These are phyloP conservation scores for Ilex paraguariensis DNA, from an alignment of 305 asterid genomes.

Conservation along the genomic window DNA sequence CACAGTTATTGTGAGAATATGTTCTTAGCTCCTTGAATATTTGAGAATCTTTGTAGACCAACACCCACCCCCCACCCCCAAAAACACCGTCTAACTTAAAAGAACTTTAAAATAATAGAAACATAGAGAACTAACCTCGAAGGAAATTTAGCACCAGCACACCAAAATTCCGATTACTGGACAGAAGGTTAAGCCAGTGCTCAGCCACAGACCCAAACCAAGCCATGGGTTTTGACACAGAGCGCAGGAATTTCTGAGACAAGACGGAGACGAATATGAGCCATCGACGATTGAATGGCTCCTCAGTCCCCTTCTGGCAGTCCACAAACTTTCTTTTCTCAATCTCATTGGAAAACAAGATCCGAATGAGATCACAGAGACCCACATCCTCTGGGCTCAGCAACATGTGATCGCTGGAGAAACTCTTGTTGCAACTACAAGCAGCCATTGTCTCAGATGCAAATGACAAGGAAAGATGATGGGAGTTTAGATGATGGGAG, in stretches of 20 bases:
- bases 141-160: constrained; percentile 24
- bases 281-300: constrained; percentile 39
- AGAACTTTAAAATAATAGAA: too few species aligned
- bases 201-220: constrained; percentile 33
- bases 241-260: constrained; percentile 30
- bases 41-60: too few species aligned
- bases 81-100: too few species aligned
- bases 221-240: constrained; percentile 25
- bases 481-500: too few species aligned
- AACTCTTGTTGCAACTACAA: constrained; percentile 33
- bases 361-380: constrained; percentile 20
- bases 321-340: constrained; percentile 31
- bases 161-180: constrained; percentile 32
- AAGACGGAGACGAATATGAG: constrained; percentile 33
- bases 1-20: too few species aligned
- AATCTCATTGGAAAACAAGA: constrained; percentile 32
- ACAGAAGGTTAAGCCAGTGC: constrained; percentile 50
- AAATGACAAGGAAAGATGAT: too few species aligned
- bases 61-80: too few species aligned
- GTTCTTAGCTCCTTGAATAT: too few species aligned
- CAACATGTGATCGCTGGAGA: constrained; percentile 37
- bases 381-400: constrained; percentile 35
- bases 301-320: constrained; percentile 25
- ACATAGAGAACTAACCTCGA: constrained; percentile 20
- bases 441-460: not conserved